Evolutionary conservation across 2,329 filamentous ascomycete species (phyloP).

Genomic region (Fonsecaea pedrosoi): DNA sequence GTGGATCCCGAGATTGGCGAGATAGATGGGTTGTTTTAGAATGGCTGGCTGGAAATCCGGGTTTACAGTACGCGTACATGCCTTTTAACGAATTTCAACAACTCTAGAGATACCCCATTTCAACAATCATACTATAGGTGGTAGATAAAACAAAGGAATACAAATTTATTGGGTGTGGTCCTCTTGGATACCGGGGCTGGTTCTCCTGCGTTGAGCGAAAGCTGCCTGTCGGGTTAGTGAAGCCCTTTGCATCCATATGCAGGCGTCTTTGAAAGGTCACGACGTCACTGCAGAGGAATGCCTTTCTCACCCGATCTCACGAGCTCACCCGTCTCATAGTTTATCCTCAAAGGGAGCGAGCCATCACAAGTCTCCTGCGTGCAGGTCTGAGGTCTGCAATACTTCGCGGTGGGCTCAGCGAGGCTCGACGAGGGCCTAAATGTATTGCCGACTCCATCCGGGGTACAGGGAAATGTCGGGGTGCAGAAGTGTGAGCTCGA

Average conservation of each 20-base stretch:
- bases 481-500: conserved; percentile 1
- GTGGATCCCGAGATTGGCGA: conserved; percentile 80
- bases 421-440: conserved; percentile 5
- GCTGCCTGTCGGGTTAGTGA: neutral
- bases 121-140: conserved; percentile 7
- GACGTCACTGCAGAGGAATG: neutral
- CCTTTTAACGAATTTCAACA: conserved; percentile 20
- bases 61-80: conserved; percentile 7
- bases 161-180: neutral
- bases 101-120: conserved; percentile 22
- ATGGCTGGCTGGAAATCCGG: neutral
- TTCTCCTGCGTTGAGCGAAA: neutral
- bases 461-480: conserved; percentile 16
- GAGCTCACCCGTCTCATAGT: conserved; percentile 2
- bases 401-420: conserved; percentile 1
- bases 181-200: neutral
- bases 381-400: neutral
- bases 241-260: neutral
- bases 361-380: neutral
- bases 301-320: neutral
- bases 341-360: neutral
- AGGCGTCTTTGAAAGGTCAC: neutral
- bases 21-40: conserved; percentile 83
- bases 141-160: conserved; percentile 1
- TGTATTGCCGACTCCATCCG: conserved; percentile 13